Base-by-base conservation (phyloP, 176 grass and related monocot species). In the Hyparrhenia diplandra region DNA sequence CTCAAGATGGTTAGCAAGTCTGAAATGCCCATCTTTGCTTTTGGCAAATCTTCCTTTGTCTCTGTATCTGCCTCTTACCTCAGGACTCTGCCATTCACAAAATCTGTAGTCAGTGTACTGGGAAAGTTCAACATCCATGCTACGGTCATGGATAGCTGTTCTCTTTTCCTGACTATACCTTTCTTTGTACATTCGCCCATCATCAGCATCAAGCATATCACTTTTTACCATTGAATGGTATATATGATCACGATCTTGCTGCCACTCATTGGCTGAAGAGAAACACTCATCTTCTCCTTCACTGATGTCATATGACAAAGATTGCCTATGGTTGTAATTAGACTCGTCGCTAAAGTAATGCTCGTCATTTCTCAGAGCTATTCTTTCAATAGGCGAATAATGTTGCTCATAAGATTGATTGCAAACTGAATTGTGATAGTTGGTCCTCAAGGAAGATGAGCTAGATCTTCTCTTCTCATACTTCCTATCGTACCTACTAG, bases 221-320 rank as follows among this genome's bases (percentile, higher is more conserved):
- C 67, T 71, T 74, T 86, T 73, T 69, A 84, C 77, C 86, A 71
- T 76, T 60, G 65, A 60, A 70, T 80, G 70, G 47, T 69, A 83
- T 66, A 6, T 23, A 66, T 79, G 49, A 63, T 78, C 65, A 80
- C 13, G 35, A 32, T 16, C 14, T 31, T 31, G 24, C 64, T 73
- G 61, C 76, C 57, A 73, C 36, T 66, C 66, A 18, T 81, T 88
- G 70, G 66, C 14, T 21, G 64, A 86, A 62, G 81, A 69, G 66
- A 78, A 83, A 34, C 70, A 47, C 28, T 64, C 25, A 23, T 80
- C 49, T 73, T 86, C 67, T 47, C 78, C 70, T 58, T 86, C 79
- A 70, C 28, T 82, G 66, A 79, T 67, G 79, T 81, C 67, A 81
- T 17, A 64, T 41, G 39, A 51, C 83, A 68, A 65, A 69, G 27